These are phyloP conservation scores for Ceratobasidium theobromae DNA, from an alignment of 1,284 basidiomycete genomes.

Conservation along the genomic window DNA sequence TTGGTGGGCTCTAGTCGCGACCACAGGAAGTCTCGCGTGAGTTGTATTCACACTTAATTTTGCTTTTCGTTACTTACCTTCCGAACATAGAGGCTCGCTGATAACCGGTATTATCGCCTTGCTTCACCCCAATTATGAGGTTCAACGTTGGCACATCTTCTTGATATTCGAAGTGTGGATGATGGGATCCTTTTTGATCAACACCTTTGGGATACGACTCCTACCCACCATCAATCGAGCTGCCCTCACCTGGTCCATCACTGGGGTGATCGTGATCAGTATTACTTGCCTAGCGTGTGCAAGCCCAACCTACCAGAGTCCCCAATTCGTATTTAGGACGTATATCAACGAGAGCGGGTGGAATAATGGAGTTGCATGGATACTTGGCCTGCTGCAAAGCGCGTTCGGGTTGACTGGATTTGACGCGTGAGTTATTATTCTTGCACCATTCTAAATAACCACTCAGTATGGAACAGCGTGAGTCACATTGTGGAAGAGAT, in stretches of 20 bases:
- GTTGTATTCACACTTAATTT: not conserved
- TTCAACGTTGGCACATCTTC: conserved; percentile 32
- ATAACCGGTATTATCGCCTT: conserved; percentile 30
- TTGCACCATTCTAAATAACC: not conserved
- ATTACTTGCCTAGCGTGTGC: conserved; percentile 29
- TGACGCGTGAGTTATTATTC: conserved; percentile 21
- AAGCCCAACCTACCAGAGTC: conserved; percentile 17
- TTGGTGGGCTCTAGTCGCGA: conserved; percentile 27
- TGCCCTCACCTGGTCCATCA: conserved; percentile 27
- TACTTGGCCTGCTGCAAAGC: conserved; percentile 25
- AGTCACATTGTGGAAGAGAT: conserved; percentile 63
- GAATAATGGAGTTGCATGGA: conserved; percentile 28
- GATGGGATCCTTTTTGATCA: conserved; percentile 29
- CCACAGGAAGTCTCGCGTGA: conserved; percentile 20
- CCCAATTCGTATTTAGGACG: conserved; percentile 29
- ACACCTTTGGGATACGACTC: conserved; percentile 28
- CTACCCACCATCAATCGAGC: conserved; percentile 29
- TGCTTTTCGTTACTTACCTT: not conserved
- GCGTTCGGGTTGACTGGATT: conserved; percentile 31
- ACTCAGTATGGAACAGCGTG: not conserved
- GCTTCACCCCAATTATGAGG: conserved; percentile 21
- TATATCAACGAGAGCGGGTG: conserved; percentile 29
- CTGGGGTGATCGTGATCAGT: conserved; percentile 19
- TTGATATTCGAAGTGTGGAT: conserved; percentile 30
- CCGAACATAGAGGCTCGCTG: conserved; percentile 10